A percentile compares a stretch with the other conserved stretches of the same genome.
phyloP scores from a whole-genome alignment of 495 filamentous ascomycete species.

The Hypoxylon rickii region DNA sequence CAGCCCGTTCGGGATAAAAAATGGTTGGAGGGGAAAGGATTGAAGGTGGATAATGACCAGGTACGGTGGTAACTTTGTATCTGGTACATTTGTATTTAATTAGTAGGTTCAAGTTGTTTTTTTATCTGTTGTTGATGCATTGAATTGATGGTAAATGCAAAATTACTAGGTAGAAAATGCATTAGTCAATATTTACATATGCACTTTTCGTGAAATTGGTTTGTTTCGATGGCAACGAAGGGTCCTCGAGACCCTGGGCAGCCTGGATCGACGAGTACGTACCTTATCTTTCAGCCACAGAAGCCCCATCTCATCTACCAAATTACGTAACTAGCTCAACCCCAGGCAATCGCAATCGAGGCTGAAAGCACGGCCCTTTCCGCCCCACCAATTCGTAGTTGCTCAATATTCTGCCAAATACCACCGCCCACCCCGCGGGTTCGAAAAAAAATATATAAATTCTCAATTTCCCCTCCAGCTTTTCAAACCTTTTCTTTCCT shows the following conservation, averaged over 20 bases:
- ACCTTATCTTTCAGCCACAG: no score
- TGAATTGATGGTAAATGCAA: no score
- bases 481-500: constrained; percentile 26
- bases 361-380: constrained; percentile 14
- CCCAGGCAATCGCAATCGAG: neutral
- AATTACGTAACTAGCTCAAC: no score
- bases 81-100: no score
- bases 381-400: neutral
- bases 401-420: neutral
- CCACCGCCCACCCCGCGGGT: neutral
- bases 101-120: no score
- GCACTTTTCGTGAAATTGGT: no score
- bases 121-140: no score
- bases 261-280: no score
- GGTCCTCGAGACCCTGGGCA: neutral
- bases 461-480: neutral
- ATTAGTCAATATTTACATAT: constrained; percentile 34
- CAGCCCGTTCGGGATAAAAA: constrained; percentile 12
- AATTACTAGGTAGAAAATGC: neutral
- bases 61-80: neutral
- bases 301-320: no score
- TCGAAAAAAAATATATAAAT: neutral
- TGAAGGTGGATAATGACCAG: constrained; percentile 7
- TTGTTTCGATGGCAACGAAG: constrained; percentile 31
- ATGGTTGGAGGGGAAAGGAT: constrained; percentile 20